These are phyloP conservation scores for Colletotrichum gloeosporioides DNA, from an alignment of 2,329 filamentous ascomycete species.

Conservation along the genomic window DNA sequence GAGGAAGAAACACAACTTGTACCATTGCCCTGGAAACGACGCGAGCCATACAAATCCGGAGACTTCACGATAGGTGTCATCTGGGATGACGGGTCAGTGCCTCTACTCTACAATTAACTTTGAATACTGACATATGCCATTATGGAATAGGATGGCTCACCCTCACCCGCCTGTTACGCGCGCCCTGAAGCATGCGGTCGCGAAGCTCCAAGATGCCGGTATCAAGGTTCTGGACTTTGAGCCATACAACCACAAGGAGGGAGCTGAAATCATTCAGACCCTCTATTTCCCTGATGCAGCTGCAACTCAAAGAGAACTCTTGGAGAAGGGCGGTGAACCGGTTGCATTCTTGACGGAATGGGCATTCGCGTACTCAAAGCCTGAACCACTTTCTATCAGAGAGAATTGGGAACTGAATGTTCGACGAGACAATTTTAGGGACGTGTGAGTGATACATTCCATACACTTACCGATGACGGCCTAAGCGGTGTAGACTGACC, in stretches of 20 bases:
- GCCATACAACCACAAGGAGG: slow-evolving; percentile 26
- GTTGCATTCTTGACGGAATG: slow-evolving; percentile 30
- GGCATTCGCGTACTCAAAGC: slow-evolving; percentile 22
- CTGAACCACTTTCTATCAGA: slow-evolving; percentile 13
- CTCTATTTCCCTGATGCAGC: slow-evolving; percentile 32
- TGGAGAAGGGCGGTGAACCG: slow-evolving; percentile 30
- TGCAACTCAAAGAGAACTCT: slow-evolving; percentile 12
- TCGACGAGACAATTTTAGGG: slow-evolving; percentile 20
- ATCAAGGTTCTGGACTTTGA: slow-evolving; percentile 28
- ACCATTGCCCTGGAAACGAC: slow-evolving; percentile 44
- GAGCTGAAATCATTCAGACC: slow-evolving; percentile 22
- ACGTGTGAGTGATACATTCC: slow-evolving; percentile 35
- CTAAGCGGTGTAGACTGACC: background rate
- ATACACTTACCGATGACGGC: background rate
- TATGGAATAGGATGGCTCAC: slow-evolving; percentile 13
- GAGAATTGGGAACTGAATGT: slow-evolving; percentile 28
- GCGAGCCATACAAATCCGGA: slow-evolving; percentile 5
- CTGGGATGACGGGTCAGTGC: slow-evolving; percentile 26
- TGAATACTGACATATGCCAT: background rate
- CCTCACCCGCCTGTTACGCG: slow-evolving; percentile 30
- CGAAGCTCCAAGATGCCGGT: slow-evolving; percentile 23
- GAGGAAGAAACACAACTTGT: slow-evolving; percentile 42
- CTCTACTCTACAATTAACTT: background rate
- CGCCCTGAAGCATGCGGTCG: slow-evolving; percentile 19
- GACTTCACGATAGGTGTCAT: slow-evolving; percentile 25